Percentiles rank a stretch among this genome's conserved stretches.
phyloP scores from a whole-genome alignment of 2,329 filamentous ascomycete genomes.

The Monascus ruber region DNA sequence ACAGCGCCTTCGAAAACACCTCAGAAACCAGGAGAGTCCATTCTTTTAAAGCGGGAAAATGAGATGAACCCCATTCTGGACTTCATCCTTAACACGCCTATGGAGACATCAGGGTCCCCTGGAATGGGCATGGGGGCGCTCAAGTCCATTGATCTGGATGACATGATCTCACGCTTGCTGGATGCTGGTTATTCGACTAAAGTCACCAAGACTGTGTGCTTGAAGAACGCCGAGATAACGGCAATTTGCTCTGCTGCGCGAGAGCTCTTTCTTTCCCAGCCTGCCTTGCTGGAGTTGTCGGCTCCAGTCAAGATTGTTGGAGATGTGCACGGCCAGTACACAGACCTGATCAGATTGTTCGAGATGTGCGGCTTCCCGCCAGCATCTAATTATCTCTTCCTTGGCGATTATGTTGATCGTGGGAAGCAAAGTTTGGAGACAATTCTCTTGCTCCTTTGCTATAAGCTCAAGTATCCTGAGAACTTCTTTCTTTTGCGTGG shows the following conservation, averaged over 20 bases:
- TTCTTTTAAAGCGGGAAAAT: constrained; percentile 71
- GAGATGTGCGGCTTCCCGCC: constrained; percentile 98
- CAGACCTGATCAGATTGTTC: constrained; percentile 90
- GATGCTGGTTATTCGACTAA: constrained; percentile 95
- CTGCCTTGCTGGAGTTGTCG: constrained; percentile 79
- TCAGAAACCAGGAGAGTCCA: constrained; percentile 74
- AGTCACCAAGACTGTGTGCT: constrained; percentile 90
- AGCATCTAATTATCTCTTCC: constrained; percentile 80
- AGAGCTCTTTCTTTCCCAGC: constrained; percentile 83
- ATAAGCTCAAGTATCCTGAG: constrained; percentile 94
- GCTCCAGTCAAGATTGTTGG: constrained; percentile 97
- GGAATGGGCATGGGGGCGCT: constrained; percentile 77
- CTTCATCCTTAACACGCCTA: constrained; percentile 32
- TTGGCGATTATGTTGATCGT: constrained; percentile 92
- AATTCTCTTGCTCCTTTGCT: constrained; percentile 82
- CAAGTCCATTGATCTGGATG: constrained; percentile 87
- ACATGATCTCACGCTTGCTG: constrained; percentile 88
- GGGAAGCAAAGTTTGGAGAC: constrained; percentile 95
- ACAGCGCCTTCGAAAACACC: constrained; percentile 44
- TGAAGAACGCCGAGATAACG: constrained; percentile 95
- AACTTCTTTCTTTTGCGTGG: constrained; percentile 94
- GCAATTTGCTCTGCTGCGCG: constrained; percentile 83
- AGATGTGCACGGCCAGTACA: constrained; percentile 94
- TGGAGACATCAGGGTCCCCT: constrained; percentile 37
- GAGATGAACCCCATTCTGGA: constrained; percentile 55